Evolutionary conservation across 2,329 filamentous ascomycete genomes (phyloP).

Genomic region (Escovopsis sp.): DNA sequence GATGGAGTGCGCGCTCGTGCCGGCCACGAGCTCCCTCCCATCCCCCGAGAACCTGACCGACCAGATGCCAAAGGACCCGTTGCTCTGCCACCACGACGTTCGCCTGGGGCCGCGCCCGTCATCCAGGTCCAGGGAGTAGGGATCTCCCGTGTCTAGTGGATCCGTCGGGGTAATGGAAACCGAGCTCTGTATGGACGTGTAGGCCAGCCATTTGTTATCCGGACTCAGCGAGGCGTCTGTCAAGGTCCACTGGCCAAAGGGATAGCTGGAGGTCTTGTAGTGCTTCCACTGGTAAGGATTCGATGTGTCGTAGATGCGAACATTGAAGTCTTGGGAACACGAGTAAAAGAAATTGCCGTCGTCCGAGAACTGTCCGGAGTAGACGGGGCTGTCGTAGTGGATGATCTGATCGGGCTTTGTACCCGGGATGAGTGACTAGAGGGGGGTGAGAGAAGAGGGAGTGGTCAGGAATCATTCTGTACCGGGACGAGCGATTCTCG

Average conservation of each 20-base stretch:
- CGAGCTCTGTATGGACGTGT: conserved; percentile 72
- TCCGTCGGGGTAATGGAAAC: conserved; percentile 83
- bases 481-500: too few relatives aligned
- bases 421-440: conserved; percentile 52
- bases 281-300: conserved; percentile 93
- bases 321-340: conserved; percentile 81
- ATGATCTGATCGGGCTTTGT: conserved; percentile 73
- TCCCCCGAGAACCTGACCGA: conserved; percentile 87
- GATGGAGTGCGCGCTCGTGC: conserved; percentile 64
- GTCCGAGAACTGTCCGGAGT: conserved; percentile 91
- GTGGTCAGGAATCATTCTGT: too few relatives aligned
- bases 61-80: conserved; percentile 53
- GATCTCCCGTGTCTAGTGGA: conserved; percentile 65
- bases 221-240: conserved; percentile 86
- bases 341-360: conserved; percentile 97
- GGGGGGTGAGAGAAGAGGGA: too few relatives aligned
- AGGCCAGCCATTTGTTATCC: conserved; percentile 83
- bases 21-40: conserved; percentile 78
- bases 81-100: conserved; percentile 14
- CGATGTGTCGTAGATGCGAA: conserved; percentile 94
- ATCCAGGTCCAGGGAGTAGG: conserved; percentile 60
- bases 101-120: conserved; percentile 8
- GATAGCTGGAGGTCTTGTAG: conserved; percentile 80
- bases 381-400: conserved; percentile 73
- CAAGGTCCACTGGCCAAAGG: conserved; percentile 85